Base-by-base conservation (phyloP, 208 protist genomes). In the Leishmania aethiopica region DNA sequence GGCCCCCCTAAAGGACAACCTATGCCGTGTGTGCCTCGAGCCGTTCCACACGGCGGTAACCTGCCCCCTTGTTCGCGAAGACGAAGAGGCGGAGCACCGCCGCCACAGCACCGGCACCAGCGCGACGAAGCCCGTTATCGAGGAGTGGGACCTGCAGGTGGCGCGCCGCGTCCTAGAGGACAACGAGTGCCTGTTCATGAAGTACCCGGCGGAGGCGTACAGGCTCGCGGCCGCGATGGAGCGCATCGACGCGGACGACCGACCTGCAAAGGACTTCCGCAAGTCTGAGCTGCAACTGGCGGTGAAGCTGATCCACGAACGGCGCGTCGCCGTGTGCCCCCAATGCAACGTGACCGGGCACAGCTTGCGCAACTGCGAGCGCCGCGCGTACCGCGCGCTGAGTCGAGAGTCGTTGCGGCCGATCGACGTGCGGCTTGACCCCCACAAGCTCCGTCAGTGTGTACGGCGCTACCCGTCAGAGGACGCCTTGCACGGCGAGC, bases 101-200 rank as follows among this genome's bases (percentile, higher is more conserved):
- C 82, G 77, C 35, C 72, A 85, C 73, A 79, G 77, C 78, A 85
- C 74, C 73, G 82, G 80, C 62, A 32, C 60, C 37, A 53, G 55
- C 22, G 82, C 81, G n/a, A 84, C 79, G 49, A 82, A 71, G 72
- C 85, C 73, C 25, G 8, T 78, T 2, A 60, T 84, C 19, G 92
- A 97, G 82, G 87, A 79, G 76, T 97, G 94, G 93, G 94, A 97
- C 75, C 77, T 94, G 75, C 86, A 90, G 78, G 92, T 96, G 73
- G 94, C 94, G 22, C 91, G 92, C 5, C 76, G 86, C 32, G 86
- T 96, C 62, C 82, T 97, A 42, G 86, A 91, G 82, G 88, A 94
- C 79, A 86, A 94, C 73, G 74, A 90, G 7, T 90, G 96, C 35
- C 82, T 92, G 69, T 80, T 81, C 37, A 80, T 95, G 71, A 80